Conservation (phyloP, 306 rosid genomes). For the Quillaja saponaria region DNA sequence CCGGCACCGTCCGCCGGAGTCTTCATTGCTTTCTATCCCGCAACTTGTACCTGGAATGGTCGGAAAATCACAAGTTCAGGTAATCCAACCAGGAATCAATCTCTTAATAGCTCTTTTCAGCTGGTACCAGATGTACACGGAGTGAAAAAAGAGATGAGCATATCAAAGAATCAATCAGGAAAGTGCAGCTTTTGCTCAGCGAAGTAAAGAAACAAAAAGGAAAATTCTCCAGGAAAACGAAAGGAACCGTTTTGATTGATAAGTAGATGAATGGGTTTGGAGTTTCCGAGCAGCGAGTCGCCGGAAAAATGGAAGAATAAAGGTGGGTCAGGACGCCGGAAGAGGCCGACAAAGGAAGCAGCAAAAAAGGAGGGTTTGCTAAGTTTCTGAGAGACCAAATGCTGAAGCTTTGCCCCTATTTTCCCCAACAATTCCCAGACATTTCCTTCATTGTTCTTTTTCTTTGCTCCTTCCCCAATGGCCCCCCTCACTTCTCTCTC, state of each 20-base stretch:
- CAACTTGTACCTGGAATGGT: neutral
- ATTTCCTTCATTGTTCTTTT: conserved; percentile 1
- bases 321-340: neutral
- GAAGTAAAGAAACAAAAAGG: conserved; percentile 18
- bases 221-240: conserved; percentile 24
- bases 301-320: conserved; percentile 12
- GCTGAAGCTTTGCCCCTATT: no score
- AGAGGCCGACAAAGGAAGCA: no score
- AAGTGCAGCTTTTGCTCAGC: conserved; percentile 17
- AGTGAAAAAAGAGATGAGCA: conserved; percentile 18
- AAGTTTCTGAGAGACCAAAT: conserved; percentile 54
- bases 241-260: conserved; percentile 3
- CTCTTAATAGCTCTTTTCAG: conserved; percentile 3
- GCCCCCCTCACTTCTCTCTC: conserved; percentile 3
- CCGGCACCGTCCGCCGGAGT: conserved; percentile 50
- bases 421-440: no score
- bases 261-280: conserved; percentile 6
- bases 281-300: conserved; percentile 18
- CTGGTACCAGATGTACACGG: neutral
- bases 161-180: neutral
- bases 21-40: conserved; percentile 53
- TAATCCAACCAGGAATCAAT: conserved; percentile 1
- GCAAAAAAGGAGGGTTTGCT: no score
- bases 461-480: neutral
- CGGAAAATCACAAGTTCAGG: no score